Conservation (phyloP, 208 protist genomes). For the Leishmania guyanensis region DNA sequence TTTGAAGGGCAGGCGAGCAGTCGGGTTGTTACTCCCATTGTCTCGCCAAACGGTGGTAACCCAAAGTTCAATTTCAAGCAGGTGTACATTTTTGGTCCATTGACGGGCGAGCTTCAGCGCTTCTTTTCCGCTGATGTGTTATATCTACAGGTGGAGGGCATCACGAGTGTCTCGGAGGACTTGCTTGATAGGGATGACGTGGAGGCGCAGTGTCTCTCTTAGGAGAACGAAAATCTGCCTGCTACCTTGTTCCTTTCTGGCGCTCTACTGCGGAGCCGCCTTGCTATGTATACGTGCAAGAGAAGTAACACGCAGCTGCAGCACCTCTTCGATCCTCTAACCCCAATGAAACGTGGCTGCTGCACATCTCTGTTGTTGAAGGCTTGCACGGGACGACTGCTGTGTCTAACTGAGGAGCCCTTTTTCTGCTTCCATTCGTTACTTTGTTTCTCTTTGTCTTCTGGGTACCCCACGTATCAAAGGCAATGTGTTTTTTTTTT, state of each 20-base stretch:
- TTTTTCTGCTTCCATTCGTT: not conserved
- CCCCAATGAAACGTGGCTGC: not conserved
- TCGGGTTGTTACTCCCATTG: constrained; percentile 38
- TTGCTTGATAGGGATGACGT: not conserved
- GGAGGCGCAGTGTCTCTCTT: not conserved
- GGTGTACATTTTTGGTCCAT: constrained; percentile 45
- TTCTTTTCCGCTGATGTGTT: constrained; percentile 49
- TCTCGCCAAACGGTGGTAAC: constrained; percentile 42
- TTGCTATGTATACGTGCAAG: not conserved
- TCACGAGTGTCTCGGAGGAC: constrained; percentile 18
- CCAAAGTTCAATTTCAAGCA: constrained; percentile 53
- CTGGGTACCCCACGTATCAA: not conserved
- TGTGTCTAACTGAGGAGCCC: no score
- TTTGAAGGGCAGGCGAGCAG: constrained; percentile 45
- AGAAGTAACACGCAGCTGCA: not conserved
- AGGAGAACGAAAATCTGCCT: not conserved
- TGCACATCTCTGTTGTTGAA: not conserved
- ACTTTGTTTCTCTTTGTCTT: not conserved
- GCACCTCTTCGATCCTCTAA: not conserved
- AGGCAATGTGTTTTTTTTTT: not conserved
- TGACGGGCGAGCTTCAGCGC: constrained; percentile 38
- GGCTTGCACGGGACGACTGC: no score
- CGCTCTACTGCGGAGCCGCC: not conserved
- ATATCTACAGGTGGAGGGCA: constrained; percentile 52
- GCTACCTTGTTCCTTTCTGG: not conserved